Evolutionary conservation across 495 filamentous ascomycete species (phyloP), one percentile per base, ranked within the genome.

Genomic region (Aspergillus panamensis): DNA sequence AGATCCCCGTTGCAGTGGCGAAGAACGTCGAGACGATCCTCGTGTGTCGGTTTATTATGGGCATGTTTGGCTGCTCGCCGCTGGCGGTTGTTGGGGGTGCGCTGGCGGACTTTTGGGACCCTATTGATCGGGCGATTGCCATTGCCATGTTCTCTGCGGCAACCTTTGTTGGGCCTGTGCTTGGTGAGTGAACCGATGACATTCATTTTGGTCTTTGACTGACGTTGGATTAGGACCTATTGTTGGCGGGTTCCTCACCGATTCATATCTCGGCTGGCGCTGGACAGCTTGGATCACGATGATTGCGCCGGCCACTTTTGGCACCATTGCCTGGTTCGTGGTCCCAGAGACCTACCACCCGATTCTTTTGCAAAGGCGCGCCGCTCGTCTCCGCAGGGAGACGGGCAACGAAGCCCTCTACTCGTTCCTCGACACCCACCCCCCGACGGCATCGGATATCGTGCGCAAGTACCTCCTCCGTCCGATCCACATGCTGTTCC

Each of bases 271-370:
- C 2, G 79, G 77, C 53, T 87, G 86, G 85, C 73, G 82, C 35
- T 88, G 86, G 84, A 84, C 82, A 0, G 80, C 75, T 12, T 91
- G 81, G 79, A 77, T 87, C 39, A 84, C 81, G 5, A 60, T 82
- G n/a, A 85, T 90, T 57, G 72, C 83, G 40, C 73, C 72, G 0
- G 68, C 71, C 14, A 64, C 76, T 20, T 79, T 82, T 53, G 81
- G 81, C 39, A 55, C 77, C 1, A 40, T 81, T 17, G 71, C 77
- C 17, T 70, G 78, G 13, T 64, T 86, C 35, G 69, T 82, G 48
- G 72, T 85, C 13, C 80, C 80, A 1, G 87, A 90, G 68, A 87
- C 86, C 1, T 85, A 83, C 54, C 69, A 70, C 0, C 78, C 84
- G 7, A 73, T 79, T 6, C 74, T 89, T 35, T 73, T 88, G 1